Evolutionary conservation across 2,329 filamentous ascomycete genomes (phyloP).

Genomic region (Diaporthe ampelina): DNA sequence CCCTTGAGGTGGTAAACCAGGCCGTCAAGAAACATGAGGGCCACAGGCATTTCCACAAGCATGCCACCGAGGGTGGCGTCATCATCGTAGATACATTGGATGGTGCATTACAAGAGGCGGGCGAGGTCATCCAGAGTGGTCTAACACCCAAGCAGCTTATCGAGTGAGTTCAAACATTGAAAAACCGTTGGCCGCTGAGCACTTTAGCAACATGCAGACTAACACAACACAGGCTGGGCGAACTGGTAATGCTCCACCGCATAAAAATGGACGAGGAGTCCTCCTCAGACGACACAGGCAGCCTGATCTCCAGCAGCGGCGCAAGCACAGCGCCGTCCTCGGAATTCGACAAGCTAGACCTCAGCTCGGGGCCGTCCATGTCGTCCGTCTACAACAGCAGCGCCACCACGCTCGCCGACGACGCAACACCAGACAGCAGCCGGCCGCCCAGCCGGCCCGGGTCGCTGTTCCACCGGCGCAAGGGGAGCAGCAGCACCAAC

Average conservation of each 20-base stretch:
- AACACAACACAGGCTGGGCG: conserved; percentile 71
- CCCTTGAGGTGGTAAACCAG: conserved; percentile 80
- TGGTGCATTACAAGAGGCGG: conserved; percentile 84
- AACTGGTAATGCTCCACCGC: conserved; percentile 75
- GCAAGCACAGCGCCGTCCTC: conserved; percentile 50
- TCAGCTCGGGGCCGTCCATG: conserved; percentile 52
- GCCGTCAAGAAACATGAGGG: conserved; percentile 63
- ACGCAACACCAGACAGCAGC: conserved; percentile 31
- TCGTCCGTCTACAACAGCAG: conserved; percentile 54
- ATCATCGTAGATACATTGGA: conserved; percentile 83
- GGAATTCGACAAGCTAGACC: conserved; percentile 53
- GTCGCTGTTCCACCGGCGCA: conserved; percentile 49
- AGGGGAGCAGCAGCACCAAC: conserved; percentile 42
- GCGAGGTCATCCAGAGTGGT: conserved; percentile 86
- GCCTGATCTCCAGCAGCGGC: conserved; percentile 40
- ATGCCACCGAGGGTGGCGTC: conserved; percentile 73
- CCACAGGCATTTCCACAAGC: conserved; percentile 75
- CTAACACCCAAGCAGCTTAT: conserved; percentile 82
- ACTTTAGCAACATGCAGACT: neutral
- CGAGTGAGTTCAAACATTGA: conserved; percentile 66
- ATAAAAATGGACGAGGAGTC: conserved; percentile 57
- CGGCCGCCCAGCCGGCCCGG: conserved; percentile 42
- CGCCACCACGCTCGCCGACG: conserved; percentile 21
- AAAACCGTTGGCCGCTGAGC: neutral
- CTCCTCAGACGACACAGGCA: conserved; percentile 42